Evolutionary conservation across 768 basidiomycete genomes (phyloP), one percentile per base, ranked within the genome.

Genomic region (Lenzites betulinus): DNA sequence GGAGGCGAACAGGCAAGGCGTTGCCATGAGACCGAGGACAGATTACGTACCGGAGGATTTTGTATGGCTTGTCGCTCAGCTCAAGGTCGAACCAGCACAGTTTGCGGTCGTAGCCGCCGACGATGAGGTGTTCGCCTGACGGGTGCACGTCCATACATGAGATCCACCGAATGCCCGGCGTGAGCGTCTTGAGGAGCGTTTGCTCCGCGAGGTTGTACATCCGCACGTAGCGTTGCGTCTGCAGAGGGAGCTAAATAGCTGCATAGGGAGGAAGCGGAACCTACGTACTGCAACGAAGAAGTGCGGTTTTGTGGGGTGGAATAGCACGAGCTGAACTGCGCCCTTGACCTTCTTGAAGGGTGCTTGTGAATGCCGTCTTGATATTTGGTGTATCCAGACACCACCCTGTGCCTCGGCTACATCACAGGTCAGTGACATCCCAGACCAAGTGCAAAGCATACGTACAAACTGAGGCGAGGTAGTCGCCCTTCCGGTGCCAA

Each of bases 71-170:
- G 64, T 92, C 90, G 66, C 90, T 93, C 56, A 99, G 85, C 70
- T 98, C 97, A 65, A 99, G 79, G 78, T 99, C 97, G 74, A 98
- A 98, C 97, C 97, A 99, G 73, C 94, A 95, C 16, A 99, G 78
- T 74, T 98, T 97, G 66, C 92, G 89, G 77, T 99, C 97, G 74
- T 98, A 98, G 48, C 93, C 93, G 60, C 97, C 97, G 51, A 99
- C 92, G 62, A 99, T 93, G 62, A 99, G 79, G 78, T 99, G 95
- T 69, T 98, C 95, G 28, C 93, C 93, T 51, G 90, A 89, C 22
- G 96, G 93, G 75, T 99, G 97, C 25, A 99, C 83, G 71, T 98
- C 95, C 88, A 99, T 89, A 11, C 86, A 92, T 36, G 95, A 97
- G 70, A 99, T 98, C 96, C 96, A 98, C 72, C 86, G 88, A 64